Evolutionary conservation across 768 basidiomycete genomes (phyloP).

Genomic region (Tylopilus rubrobrunneus): DNA sequence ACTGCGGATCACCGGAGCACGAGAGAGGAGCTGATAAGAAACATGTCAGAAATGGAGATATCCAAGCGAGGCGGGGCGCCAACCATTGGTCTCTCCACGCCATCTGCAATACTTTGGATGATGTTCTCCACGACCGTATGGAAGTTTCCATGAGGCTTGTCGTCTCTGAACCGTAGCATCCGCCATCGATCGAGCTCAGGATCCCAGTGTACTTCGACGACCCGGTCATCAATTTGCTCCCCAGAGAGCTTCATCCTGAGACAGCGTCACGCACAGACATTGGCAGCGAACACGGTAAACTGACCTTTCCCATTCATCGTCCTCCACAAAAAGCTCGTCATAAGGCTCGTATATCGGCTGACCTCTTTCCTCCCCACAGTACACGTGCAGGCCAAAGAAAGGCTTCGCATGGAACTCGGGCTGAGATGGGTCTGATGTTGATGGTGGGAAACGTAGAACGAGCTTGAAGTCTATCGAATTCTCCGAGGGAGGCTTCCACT

Average conservation of each 20-base stretch:
- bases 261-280: slow-evolving; percentile 3
- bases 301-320: slow-evolving; percentile 92
- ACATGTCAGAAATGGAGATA: slow-evolving; percentile 8
- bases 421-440: slow-evolving; percentile 42
- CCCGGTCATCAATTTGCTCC: slow-evolving; percentile 89
- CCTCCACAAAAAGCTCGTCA: slow-evolving; percentile 80
- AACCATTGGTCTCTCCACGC: slow-evolving; percentile 86
- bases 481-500: slow-evolving; percentile 98
- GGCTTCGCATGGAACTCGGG: slow-evolving; percentile 88
- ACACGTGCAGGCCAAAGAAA: slow-evolving; percentile 76
- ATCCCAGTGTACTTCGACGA: slow-evolving; percentile 96
- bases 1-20: slow-evolving; percentile 58
- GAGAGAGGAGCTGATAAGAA: slow-evolving; percentile 57
- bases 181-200: slow-evolving; percentile 62
- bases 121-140: slow-evolving; percentile 81
- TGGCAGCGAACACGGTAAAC: slow-evolving; percentile 29
- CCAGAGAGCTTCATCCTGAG: slow-evolving; percentile 76
- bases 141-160: slow-evolving; percentile 93
- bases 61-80: slow-evolving; percentile 26
- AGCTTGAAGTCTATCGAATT: slow-evolving; percentile 99
- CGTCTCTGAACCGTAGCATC: slow-evolving; percentile 91
- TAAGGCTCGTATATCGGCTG: slow-evolving; percentile 71
- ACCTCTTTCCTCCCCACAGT: slow-evolving; percentile 65
- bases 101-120: slow-evolving; percentile 87
- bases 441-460: slow-evolving; percentile 86